Conservation (phyloP, 306 rosid genomes). For the Spatholobus suberectus region DNA sequence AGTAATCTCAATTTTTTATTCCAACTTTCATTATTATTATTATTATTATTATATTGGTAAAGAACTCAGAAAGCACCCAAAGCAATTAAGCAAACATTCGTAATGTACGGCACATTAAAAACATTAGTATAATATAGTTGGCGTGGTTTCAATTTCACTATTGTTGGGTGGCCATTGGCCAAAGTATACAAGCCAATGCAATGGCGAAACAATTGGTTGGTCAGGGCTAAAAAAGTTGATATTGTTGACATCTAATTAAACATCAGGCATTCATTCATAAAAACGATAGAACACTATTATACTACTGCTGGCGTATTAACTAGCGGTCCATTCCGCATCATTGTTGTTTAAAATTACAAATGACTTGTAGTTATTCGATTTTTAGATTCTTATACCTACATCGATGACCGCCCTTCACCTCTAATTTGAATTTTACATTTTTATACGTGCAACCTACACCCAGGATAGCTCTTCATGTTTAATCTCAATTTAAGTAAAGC, state of each 20-base stretch:
- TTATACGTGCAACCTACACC: not conserved
- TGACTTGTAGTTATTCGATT: not conserved
- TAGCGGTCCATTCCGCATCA: not conserved
- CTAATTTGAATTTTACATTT: not conserved
- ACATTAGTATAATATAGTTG: not conserved
- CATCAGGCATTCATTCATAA: not conserved
- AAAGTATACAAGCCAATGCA: not conserved
- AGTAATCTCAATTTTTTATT: constrained; percentile 1
- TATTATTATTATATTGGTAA: not conserved
- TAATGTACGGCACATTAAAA: not conserved
- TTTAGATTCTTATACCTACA: constrained; percentile 14
- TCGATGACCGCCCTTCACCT: not conserved
- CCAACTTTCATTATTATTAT: not conserved
- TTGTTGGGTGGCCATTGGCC: constrained; percentile 2
- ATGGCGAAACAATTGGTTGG: constrained; percentile 20
- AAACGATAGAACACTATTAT: not conserved
- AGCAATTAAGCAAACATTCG: not conserved
- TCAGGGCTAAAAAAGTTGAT: not conserved
- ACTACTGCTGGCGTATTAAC: constrained; percentile 8
- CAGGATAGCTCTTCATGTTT: not conserved
- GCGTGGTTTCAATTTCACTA: constrained; percentile 11
- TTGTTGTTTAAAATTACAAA: not conserved
- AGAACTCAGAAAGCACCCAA: not conserved
- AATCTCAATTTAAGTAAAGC: not conserved
- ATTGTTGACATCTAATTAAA: not conserved